Evolutionary conservation across 768 basidiomycete species (phyloP).

Genomic region (Leccinellum rugosiceps): DNA sequence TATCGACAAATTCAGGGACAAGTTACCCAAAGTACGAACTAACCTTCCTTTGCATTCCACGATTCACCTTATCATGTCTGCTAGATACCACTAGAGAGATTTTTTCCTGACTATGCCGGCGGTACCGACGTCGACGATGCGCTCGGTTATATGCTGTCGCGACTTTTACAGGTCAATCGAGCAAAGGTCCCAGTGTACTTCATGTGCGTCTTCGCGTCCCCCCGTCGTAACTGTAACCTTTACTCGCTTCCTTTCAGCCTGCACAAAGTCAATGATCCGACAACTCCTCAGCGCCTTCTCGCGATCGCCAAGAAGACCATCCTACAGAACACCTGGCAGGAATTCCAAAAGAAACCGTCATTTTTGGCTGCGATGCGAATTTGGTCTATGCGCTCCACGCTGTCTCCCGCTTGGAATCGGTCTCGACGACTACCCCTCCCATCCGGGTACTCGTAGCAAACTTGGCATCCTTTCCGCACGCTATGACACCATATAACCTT

Average conservation of each 20-base stretch:
- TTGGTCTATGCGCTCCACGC: background rate
- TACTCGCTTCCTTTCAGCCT: background rate
- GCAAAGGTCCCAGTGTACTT: background rate
- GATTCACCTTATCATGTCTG: background rate
- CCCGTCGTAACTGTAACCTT: background rate
- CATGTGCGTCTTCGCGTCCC: background rate
- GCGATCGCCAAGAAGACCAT: background rate
- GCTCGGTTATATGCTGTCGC: background rate
- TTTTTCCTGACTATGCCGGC: background rate
- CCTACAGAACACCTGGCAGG: background rate
- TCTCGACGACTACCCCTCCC: background rate
- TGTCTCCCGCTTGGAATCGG: background rate
- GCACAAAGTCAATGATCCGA: background rate
- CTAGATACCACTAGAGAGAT: background rate
- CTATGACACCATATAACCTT: background rate
- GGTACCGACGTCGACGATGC: background rate
- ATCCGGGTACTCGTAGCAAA: background rate
- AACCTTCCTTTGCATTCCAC: background rate
- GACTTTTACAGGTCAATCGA: background rate
- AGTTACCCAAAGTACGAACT: constrained; percentile 1
- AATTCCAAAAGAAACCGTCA: background rate
- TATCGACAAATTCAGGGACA: background rate
- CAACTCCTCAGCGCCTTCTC: background rate
- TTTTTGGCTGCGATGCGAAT: background rate
- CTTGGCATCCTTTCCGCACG: background rate